phyloP scores from a whole-genome alignment of 441 rosid species.

The Dalechampia spathulata region DNA sequence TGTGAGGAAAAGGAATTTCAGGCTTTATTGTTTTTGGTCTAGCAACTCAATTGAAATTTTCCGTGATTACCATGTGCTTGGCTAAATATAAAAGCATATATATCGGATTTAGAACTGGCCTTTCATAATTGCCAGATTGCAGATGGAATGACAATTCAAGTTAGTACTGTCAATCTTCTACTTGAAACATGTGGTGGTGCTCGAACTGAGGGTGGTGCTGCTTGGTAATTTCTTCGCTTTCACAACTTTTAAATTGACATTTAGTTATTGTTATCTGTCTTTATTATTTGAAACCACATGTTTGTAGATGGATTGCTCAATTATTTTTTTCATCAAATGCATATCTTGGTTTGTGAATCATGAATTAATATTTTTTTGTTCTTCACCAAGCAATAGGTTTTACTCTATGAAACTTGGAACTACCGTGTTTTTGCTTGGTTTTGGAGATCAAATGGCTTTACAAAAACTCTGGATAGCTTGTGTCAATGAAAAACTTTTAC shows the following conservation, averaged over 20 bases:
- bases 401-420: neutral
- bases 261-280: neutral
- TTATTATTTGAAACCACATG: neutral
- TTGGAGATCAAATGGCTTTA: neutral
- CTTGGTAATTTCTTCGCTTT: constrained; percentile 73
- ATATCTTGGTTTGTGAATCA: neutral
- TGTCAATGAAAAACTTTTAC: too few relatives aligned
- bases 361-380: neutral
- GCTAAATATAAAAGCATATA: neutral
- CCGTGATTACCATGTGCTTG: neutral
- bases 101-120: neutral
- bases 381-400: neutral
- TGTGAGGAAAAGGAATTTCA: neutral
- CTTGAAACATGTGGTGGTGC: constrained; percentile 86
- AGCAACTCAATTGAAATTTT: neutral
- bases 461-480: neutral
- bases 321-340: neutral
- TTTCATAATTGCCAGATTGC: constrained; percentile 57
- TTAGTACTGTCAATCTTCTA: constrained; percentile 79
- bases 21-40: neutral
- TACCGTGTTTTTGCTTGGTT: neutral
- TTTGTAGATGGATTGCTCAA: neutral
- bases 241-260: neutral
- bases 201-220: constrained; percentile 62
- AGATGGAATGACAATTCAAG: constrained; percentile 96